phyloP scores from a whole-genome alignment of 345 rosid genomes.

The Eucalyptus erythrocorys region DNA sequence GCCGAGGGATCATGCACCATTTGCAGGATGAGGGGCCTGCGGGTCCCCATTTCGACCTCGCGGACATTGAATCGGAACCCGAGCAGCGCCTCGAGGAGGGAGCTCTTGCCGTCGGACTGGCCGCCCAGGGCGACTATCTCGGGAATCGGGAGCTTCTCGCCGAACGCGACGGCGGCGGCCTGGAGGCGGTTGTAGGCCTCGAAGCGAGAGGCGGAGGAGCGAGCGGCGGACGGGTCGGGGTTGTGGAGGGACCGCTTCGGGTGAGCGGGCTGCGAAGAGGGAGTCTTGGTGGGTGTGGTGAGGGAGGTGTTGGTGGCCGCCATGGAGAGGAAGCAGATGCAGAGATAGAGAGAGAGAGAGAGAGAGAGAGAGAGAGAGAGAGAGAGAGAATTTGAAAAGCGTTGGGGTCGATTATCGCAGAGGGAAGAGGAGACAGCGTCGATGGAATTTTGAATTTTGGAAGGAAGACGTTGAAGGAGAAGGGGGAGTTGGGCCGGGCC shows the following conservation, averaged over 20 bases:
- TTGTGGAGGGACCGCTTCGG: slow-evolving; percentile 20
- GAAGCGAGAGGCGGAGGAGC: slow-evolving; percentile 32
- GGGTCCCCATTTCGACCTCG: slow-evolving; percentile 98
- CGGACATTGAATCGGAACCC: slow-evolving; percentile 95
- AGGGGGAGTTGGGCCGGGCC: background rate
- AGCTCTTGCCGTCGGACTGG: slow-evolving; percentile 93
- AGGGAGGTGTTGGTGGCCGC: slow-evolving; percentile 32
- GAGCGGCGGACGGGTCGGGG: slow-evolving; percentile 7
- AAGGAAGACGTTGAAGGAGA: background rate
- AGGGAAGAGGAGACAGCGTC: background rate
- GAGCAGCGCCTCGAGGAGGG: slow-evolving; percentile 88
- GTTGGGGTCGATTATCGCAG: background rate
- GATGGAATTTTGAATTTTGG: background rate
- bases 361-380: background rate
- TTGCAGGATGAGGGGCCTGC: slow-evolving; percentile 85
- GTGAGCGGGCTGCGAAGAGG: slow-evolving; percentile 17
- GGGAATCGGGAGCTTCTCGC: slow-evolving; percentile 93
- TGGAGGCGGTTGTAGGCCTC: slow-evolving; percentile 97
- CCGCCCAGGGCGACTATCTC: slow-evolving; percentile 97
- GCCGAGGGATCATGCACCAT: slow-evolving; percentile 92
- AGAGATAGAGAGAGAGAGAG: background rate
- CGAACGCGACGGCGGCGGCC: slow-evolving; percentile 92
- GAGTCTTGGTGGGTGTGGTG: slow-evolving; percentile 54
- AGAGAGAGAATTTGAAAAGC: background rate
- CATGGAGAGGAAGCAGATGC: slow-evolving; percentile 15